A percentile compares a stretch with the other conserved stretches of the same genome.
phyloP scores from a whole-genome alignment of 1,284 basidiomycete genomes.

The Ceratobasidium sp. region DNA sequence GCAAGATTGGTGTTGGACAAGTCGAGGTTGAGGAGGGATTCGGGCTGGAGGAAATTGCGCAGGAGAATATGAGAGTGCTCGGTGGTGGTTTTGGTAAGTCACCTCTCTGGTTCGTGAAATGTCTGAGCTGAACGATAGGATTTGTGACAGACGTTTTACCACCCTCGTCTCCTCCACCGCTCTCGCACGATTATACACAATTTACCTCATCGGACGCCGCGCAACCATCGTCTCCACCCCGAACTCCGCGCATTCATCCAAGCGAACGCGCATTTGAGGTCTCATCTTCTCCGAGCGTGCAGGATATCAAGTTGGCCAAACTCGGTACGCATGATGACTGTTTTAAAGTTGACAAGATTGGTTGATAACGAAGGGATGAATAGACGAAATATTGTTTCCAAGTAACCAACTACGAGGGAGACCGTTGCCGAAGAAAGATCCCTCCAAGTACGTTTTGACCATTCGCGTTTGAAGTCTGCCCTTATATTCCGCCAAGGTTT shows the following conservation, averaged over 20 bases:
- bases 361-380: no score
- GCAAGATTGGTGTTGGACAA: background rate
- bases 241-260: conserved; percentile 25
- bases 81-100: conserved; percentile 31
- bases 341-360: background rate
- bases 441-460: background rate
- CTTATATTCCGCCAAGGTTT: background rate
- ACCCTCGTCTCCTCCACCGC: conserved; percentile 14
- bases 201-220: conserved; percentile 32
- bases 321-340: background rate
- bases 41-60: conserved; percentile 28
- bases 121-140: background rate
- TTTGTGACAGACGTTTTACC: conserved; percentile 3
- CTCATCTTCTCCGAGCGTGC: background rate
- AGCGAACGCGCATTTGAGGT: conserved; percentile 33
- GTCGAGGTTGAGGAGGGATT: background rate
- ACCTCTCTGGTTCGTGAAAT: background rate
- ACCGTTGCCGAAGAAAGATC: conserved; percentile 8
- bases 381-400: conserved; percentile 39
- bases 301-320: conserved; percentile 1
- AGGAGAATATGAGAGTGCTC: conserved; percentile 29
- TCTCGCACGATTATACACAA: conserved; percentile 5
- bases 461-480: background rate
- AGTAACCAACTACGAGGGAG: conserved; percentile 29
- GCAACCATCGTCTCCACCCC: conserved; percentile 38